phyloP scores from a whole-genome alignment of 2,329 filamentous ascomycete species.

The Clonostachys byssicola region DNA sequence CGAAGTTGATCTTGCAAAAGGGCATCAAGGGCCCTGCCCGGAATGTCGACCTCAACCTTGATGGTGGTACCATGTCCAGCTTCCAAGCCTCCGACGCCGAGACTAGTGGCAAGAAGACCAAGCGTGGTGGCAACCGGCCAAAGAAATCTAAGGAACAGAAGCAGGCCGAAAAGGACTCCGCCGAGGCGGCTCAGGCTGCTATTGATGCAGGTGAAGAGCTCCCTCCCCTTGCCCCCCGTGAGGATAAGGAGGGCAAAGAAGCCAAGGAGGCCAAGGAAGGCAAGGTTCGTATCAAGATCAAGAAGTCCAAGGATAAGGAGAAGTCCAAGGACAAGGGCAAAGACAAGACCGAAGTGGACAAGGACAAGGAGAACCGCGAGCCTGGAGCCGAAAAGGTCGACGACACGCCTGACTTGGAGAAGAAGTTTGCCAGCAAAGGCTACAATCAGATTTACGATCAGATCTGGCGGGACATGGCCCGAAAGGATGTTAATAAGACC shows the following conservation, averaged over 20 bases:
- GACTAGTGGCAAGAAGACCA: slow-evolving; percentile 25
- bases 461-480: slow-evolving; percentile 91
- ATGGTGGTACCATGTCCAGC: slow-evolving; percentile 80
- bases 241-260: slow-evolving; percentile 42
- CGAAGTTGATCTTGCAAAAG: slow-evolving; percentile 80
- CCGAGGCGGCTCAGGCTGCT: slow-evolving; percentile 83
- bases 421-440: slow-evolving; percentile 78
- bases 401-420: slow-evolving; percentile 49
- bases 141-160: slow-evolving; percentile 92
- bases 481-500: slow-evolving; percentile 91
- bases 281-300: slow-evolving; percentile 35
- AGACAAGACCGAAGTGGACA: slow-evolving; percentile 28
- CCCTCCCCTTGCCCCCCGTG: slow-evolving; percentile 34
- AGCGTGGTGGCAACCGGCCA: slow-evolving; percentile 60
- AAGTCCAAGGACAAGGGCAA: slow-evolving; percentile 35
- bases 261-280: slow-evolving; percentile 36
- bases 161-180: slow-evolving; percentile 74
- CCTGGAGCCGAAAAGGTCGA: slow-evolving; percentile 43
- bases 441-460: slow-evolving; percentile 98
- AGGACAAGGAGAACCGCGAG: slow-evolving; percentile 37
- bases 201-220: slow-evolving; percentile 75
- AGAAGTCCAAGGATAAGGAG: slow-evolving; percentile 32
- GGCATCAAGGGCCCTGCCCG: slow-evolving; percentile 75
- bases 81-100: slow-evolving; percentile 68
- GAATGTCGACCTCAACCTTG: slow-evolving; percentile 64